Conservation (phyloP, 2,329 filamentous ascomycete genomes). For the Pseudogymnoascus sp. region DNA sequence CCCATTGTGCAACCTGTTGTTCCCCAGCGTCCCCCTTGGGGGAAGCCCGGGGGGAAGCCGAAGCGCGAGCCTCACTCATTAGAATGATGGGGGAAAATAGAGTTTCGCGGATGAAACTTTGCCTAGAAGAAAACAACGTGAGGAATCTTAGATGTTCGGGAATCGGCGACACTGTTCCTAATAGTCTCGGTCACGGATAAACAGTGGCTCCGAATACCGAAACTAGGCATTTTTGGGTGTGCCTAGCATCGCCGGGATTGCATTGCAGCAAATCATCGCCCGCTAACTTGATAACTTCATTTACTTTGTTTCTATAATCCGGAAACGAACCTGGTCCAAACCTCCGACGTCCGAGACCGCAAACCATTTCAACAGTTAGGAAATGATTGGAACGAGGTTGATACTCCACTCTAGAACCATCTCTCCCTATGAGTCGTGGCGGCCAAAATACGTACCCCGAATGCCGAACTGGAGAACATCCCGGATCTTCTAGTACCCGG, state of each 20-base stretch:
- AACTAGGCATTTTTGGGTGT: neutral
- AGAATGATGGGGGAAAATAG: neutral
- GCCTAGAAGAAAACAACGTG: neutral
- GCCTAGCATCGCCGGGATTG: neutral
- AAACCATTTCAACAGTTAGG: neutral
- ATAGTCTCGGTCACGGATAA: neutral
- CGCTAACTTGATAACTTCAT: neutral
- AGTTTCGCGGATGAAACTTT: neutral
- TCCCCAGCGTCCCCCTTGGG: neutral
- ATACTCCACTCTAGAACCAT: neutral
- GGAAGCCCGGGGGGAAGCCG: neutral
- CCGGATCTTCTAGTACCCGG: neutral
- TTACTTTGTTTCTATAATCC: neutral
- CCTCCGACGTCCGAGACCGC: neutral
- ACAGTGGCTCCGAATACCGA: neutral
- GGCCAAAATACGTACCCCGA: neutral
- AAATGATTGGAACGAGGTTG: neutral
- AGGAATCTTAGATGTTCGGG: neutral
- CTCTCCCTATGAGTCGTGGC: neutral
- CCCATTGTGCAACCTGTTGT: neutral
- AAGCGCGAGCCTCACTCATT: neutral
- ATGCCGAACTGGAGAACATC: neutral
- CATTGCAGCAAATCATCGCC: neutral
- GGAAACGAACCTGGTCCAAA: neutral
- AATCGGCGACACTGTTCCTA: neutral